Evolutionary conservation across 176 grass and related monocot genomes (phyloP), one percentile per base, ranked within the genome.

Genomic region (Carex scoparia): DNA sequence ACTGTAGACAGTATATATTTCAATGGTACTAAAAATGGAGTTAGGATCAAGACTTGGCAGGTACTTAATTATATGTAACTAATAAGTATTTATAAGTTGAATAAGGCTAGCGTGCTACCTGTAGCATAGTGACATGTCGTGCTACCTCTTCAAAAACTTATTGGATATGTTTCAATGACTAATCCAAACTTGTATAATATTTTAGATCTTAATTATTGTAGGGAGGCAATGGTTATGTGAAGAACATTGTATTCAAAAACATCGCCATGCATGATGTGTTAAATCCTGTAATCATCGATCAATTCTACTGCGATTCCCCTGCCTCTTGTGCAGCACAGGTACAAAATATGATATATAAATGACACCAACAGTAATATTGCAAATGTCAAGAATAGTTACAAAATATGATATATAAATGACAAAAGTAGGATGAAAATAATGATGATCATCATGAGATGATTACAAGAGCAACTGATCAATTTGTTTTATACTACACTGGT

Each of bases 161-260:
- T 23, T 23, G 23, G 0, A 23, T 23, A 23, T 23, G 23, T 23
- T 23, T 23, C 0, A 23, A 23, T 23, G 23, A 23, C 23, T 23
- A 23, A 23, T 23, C 23, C 23, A 23, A 23, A 23, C 35, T 64
- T 64, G 12, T 61, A 46, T 63, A 54, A 48, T 42, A 87, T 80
- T 38, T 40, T 40, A 40, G 33, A 51, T 66, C 18, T 65, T 79
- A 23, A 65, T 31, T 40, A 56, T 67, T 68, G 54, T 72, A 87
- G 78, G 85, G 85, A 87, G 85, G 85, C 12, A 35, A 70, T 16
- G 85, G 85, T 55, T 87, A 73, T 70, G 85, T 19, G 66, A 82
- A 87, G 65, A 73, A 81, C 44, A 87, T 87, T 14, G 27, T 71
- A 82, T 87, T 87, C 75, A 66, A 69, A 59, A 87, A 87, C 79